phyloP scores from a whole-genome alignment of 768 basidiomycete genomes.

The Tephrocybe sp. region DNA sequence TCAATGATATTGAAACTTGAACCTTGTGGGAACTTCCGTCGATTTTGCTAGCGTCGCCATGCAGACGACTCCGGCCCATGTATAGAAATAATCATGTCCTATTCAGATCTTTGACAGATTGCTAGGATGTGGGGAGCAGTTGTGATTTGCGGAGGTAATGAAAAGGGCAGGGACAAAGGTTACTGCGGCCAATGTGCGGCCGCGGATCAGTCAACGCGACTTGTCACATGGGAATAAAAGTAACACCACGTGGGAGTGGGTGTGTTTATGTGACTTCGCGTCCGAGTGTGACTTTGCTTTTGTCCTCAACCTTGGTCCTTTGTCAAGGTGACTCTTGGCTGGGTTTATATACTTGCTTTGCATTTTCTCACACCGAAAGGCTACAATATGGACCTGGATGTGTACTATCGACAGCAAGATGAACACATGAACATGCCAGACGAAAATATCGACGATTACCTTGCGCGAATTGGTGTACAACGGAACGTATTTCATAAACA shows the following conservation, averaged over 20 bases:
- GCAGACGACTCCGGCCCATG: background rate
- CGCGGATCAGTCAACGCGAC: too few species aligned
- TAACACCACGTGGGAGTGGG: conserved; percentile 3
- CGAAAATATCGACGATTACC: conserved; percentile 49
- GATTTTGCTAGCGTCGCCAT: background rate
- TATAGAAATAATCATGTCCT: background rate
- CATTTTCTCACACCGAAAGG: background rate
- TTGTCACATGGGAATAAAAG: background rate
- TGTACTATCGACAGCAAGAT: conserved; percentile 56
- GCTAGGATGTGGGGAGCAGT: background rate
- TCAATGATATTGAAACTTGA: background rate
- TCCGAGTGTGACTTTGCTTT: background rate
- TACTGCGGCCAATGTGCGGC: too few species aligned
- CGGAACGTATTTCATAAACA: conserved; percentile 11
- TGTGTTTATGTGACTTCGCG: background rate
- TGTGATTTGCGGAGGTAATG: background rate
- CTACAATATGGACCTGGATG: conserved; percentile 35
- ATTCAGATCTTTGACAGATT: background rate
- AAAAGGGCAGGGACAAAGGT: too few species aligned
- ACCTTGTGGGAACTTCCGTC: background rate
- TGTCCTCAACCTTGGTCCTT: background rate
- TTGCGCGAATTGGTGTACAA: conserved; percentile 28
- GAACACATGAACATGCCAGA: conserved; percentile 50
- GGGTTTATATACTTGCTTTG: conserved; percentile 12
- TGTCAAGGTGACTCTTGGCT: conserved; percentile 1